phyloP scores from a whole-genome alignment of 1,284 basidiomycete genomes.

The Sporisorium reilianum region DNA sequence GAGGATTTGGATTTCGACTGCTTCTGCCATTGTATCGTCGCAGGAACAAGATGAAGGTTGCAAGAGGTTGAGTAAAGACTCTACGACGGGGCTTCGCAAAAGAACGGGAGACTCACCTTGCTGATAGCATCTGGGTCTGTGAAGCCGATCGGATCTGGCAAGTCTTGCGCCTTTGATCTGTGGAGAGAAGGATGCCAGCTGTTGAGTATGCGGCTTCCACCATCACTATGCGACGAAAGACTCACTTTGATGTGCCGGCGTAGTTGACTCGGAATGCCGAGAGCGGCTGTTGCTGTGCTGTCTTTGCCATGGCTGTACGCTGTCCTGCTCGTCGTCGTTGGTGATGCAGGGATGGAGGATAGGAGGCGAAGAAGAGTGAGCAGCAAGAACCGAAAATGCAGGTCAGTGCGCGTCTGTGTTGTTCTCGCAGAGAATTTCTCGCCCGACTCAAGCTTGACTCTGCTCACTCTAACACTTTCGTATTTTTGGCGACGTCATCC shows the following conservation, averaged over 20 bases:
- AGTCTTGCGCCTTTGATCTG: conserved; percentile 33
- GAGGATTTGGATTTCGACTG: conserved; percentile 36
- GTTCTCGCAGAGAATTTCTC: conserved; percentile 15
- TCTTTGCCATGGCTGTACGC: conserved; percentile 12
- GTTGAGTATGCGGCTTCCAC: too few species aligned
- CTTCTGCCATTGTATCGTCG: conserved; percentile 14
- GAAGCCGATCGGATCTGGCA: conserved; percentile 40
- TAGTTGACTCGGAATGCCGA: conserved; percentile 48
- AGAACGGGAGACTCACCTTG: conserved; percentile 23
- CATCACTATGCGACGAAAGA: neutral
- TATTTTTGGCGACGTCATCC: neutral
- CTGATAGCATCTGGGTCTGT: conserved; percentile 36
- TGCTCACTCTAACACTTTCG: too few species aligned
- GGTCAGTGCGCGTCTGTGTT: conserved; percentile 34
- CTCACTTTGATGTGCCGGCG: conserved; percentile 41
- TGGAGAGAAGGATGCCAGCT: neutral
- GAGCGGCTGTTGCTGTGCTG: conserved; percentile 28
- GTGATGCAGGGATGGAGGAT: conserved; percentile 4
- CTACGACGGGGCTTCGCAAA: neutral
- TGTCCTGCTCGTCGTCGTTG: neutral
- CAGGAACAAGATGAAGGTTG: neutral
- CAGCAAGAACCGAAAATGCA: neutral
- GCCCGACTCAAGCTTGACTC: conserved; percentile 24
- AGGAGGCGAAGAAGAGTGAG: neutral
- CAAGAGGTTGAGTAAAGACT: neutral